A percentile compares a stretch with the other conserved stretches of the same genome.
These are phyloP conservation scores for Zopfia rhizophila DNA, from an alignment of 2,329 filamentous ascomycete genomes.

Conservation along the genomic window DNA sequence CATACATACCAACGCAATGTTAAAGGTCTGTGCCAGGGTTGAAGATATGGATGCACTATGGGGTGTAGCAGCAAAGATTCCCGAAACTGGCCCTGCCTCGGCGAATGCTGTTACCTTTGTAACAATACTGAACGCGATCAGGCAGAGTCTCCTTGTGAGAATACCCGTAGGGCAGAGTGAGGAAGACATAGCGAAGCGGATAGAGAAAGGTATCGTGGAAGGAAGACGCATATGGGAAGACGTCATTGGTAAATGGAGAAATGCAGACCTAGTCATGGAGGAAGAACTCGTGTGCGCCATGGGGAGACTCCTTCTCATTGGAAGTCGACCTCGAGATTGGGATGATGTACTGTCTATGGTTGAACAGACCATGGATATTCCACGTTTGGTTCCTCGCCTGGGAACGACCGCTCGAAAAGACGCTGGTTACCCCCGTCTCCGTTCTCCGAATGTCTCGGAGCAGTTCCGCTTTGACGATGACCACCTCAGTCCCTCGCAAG, in stretches of 20 bases:
- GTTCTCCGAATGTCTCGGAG: slow-evolving; percentile 44
- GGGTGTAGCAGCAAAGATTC: slow-evolving; percentile 76
- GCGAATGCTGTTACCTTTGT: slow-evolving; percentile 82
- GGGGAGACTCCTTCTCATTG: slow-evolving; percentile 78
- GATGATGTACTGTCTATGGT: slow-evolving; percentile 79
- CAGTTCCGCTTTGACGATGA: slow-evolving; percentile 40
- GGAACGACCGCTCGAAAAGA: slow-evolving; percentile 39
- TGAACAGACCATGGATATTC: slow-evolving; percentile 83
- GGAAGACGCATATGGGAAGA: slow-evolving; percentile 84
- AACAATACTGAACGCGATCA: slow-evolving; percentile 82
- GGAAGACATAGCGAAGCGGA: slow-evolving; percentile 37
- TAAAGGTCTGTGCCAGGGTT: slow-evolving; percentile 81
- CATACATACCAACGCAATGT: slow-evolving; percentile 88
- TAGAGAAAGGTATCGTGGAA: slow-evolving; percentile 66
- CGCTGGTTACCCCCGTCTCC: slow-evolving; percentile 44
- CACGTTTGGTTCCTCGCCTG: slow-evolving; percentile 61
- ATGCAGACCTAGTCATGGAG: slow-evolving; percentile 76
- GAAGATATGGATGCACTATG: slow-evolving; percentile 84
- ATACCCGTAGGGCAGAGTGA: slow-evolving; percentile 40
- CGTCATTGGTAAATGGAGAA: slow-evolving; percentile 78
- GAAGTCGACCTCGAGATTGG: slow-evolving; percentile 69
- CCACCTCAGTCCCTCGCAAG: slow-evolving; percentile 35
- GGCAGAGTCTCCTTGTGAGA: slow-evolving; percentile 39
- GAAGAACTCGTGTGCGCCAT: slow-evolving; percentile 83
- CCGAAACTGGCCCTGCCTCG: slow-evolving; percentile 68